Conservation (phyloP, 441 rosid genomes). For the Erodium chrysanthum region DNA sequence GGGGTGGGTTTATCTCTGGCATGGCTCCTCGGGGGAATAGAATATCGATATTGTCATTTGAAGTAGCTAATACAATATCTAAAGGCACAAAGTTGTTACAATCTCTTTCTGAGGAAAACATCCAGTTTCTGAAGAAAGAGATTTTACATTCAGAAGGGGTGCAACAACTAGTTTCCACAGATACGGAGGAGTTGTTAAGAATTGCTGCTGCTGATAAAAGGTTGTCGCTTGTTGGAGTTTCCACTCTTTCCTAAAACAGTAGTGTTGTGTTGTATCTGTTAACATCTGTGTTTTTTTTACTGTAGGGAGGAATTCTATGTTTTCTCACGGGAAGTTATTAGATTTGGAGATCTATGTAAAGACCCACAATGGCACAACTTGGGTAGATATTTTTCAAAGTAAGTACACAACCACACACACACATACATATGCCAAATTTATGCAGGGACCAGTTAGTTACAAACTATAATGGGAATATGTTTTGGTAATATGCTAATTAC, state of each 20-base stretch:
- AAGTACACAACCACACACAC: constrained; percentile 15
- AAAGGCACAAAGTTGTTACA: constrained; percentile 89
- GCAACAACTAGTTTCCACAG: constrained; percentile 73
- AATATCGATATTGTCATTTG: constrained; percentile 78
- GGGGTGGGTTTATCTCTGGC: constrained; percentile 67
- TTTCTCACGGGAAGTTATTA: constrained; percentile 87
- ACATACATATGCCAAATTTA: too few relatives aligned
- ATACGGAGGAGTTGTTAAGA: constrained; percentile 60
- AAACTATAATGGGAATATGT: not conserved
- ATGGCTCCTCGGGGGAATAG: constrained; percentile 69
- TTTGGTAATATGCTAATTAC: constrained; percentile 6
- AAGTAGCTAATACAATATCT: constrained; percentile 89
- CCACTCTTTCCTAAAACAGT: not conserved
- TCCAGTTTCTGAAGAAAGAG: constrained; percentile 57
- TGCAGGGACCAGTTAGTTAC: not conserved
- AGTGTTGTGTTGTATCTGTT: not conserved
- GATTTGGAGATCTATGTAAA: constrained; percentile 96
- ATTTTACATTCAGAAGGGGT: constrained; percentile 92
- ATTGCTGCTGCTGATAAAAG: constrained; percentile 87
- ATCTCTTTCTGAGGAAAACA: constrained; percentile 64
- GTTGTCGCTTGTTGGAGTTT: constrained; percentile 21
- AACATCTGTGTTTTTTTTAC: not conserved
- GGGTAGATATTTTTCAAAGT: constrained; percentile 91
- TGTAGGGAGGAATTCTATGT: constrained; percentile 77
- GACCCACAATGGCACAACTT: constrained; percentile 99